A percentile compares a stretch with the other conserved stretches of the same genome.
Evolutionary conservation across 768 basidiomycete genomes (phyloP).

Genomic region (Tricholoma sp.): DNA sequence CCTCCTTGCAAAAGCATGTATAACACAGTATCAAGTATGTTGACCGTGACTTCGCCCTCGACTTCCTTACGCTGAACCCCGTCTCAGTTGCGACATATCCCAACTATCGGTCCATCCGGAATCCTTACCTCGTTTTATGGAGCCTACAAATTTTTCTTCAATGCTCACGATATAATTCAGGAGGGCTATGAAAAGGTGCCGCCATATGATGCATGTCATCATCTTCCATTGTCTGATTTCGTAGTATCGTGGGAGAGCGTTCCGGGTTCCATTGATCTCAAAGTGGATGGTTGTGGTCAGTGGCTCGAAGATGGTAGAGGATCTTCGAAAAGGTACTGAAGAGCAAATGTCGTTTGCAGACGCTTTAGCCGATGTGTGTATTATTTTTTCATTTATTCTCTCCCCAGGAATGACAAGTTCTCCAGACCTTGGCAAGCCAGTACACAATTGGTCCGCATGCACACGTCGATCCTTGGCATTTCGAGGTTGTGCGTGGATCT

Average conservation of each 20-base stretch:
- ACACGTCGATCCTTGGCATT: too few species aligned
- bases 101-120: constrained; percentile 14
- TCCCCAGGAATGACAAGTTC: constrained; percentile 7
- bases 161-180: constrained; percentile 12
- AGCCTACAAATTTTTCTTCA: constrained; percentile 8
- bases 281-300: constrained; percentile 28
- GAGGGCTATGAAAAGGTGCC: constrained; percentile 15
- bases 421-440: too few species aligned
- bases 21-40: too few species aligned
- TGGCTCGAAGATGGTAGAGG: constrained; percentile 25
- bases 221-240: too few species aligned
- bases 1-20: too few species aligned
- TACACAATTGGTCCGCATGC: too few species aligned
- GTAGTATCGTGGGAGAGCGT: constrained; percentile 15
- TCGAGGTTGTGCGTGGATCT: too few species aligned
- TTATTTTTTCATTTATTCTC: neutral
- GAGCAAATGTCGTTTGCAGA: constrained; percentile 21
- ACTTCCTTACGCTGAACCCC: too few species aligned
- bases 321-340: constrained; percentile 27
- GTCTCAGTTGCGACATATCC: constrained; percentile 11
- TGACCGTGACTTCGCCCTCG: too few species aligned
- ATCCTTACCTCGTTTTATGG: constrained; percentile 13
- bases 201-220: neutral
- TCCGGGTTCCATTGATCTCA: constrained; percentile 19
- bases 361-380: constrained; percentile 3